phyloP scores from a whole-genome alignment of 352 stramenopile genomes.

The Pythium aristosporum region DNA sequence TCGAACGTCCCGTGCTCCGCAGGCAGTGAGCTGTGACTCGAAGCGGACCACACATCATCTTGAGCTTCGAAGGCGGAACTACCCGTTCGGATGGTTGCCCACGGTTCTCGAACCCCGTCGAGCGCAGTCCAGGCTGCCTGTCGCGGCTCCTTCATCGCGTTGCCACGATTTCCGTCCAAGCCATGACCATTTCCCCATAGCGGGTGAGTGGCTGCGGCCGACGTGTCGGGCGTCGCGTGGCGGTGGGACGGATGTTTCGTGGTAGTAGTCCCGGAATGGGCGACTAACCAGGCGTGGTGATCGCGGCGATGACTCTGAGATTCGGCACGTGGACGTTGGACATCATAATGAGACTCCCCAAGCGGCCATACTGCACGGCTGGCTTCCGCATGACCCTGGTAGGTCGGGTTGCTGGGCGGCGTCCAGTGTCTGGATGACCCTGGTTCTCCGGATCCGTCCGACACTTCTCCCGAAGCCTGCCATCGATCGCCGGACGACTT shows the following conservation, averaged over 20 bases:
- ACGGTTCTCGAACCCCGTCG: neutral
- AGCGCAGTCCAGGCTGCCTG: neutral
- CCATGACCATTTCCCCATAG: neutral
- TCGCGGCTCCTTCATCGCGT: no score
- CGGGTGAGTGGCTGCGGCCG: neutral
- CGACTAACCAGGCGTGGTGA: slow-evolving; percentile 1
- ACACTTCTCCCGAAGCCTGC: neutral
- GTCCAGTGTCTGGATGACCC: neutral
- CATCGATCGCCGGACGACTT: neutral
- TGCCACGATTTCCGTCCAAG: no score
- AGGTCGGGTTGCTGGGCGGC: neutral
- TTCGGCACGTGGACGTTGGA: neutral
- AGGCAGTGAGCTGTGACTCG: no score
- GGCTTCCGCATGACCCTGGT: no score
- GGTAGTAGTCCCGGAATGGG: neutral
- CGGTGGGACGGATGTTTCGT: neutral
- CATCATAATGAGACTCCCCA: neutral
- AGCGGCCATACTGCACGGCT: neutral
- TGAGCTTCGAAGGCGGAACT: neutral
- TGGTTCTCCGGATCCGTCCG: neutral
- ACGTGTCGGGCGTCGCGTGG: neutral
- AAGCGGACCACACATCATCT: neutral
- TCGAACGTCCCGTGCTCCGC: no score
- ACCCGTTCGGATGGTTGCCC: neutral
- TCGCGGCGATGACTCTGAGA: neutral